Conservation (phyloP, 768 basidiomycete genomes). For the Leccinum arenicola region DNA sequence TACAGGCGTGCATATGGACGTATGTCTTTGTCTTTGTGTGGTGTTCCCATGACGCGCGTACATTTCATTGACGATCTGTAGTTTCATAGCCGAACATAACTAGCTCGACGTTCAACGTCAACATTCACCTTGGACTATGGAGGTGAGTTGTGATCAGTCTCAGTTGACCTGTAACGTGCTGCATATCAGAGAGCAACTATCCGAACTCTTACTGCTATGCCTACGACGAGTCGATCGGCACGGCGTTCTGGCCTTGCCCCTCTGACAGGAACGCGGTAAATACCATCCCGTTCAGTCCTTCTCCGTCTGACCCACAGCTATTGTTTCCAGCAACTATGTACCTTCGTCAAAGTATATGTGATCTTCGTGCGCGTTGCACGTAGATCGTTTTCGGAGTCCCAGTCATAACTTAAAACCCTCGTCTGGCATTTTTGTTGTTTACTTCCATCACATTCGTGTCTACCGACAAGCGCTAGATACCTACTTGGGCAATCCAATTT, state of each 20-base stretch:
- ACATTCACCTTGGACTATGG: no score
- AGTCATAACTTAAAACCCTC: no score
- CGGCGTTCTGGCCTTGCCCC: constrained; percentile 35
- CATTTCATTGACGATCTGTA: no score
- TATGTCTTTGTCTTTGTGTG: background rate
- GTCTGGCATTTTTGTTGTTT: constrained; percentile 43
- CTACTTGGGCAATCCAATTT: background rate
- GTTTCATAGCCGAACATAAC: background rate
- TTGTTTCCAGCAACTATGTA: no score
- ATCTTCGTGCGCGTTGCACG: no score
- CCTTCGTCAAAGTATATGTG: no score
- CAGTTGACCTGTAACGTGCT: no score
- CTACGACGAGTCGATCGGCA: constrained; percentile 46
- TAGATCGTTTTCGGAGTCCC: no score
- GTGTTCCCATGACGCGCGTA: background rate
- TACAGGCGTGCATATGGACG: no score
- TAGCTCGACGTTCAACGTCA: background rate
- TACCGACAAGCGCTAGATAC: constrained; percentile 67
- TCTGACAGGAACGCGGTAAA: constrained; percentile 37
- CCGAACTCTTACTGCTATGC: constrained; percentile 50
- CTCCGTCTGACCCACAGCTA: background rate
- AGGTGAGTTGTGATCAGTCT: no score
- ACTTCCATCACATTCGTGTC: constrained; percentile 60
- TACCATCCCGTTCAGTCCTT: constrained; percentile 46
- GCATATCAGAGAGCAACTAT: constrained; percentile 36